These are phyloP conservation scores for Boletus sp. DNA, from an alignment of 768 basidiomycete species.

Conservation along the genomic window DNA sequence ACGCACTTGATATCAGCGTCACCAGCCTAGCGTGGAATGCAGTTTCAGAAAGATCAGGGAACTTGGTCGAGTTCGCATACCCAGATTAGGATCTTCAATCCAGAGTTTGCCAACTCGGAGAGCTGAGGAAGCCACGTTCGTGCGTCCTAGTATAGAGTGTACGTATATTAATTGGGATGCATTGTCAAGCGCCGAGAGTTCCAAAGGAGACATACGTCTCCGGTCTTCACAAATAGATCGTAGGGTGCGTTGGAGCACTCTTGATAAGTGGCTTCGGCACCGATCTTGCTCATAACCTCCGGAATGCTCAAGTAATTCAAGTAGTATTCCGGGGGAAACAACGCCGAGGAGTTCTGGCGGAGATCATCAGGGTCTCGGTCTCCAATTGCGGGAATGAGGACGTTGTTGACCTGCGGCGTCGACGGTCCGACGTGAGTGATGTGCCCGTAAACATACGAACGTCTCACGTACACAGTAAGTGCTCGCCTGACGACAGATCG, in stretches of 20 bases:
- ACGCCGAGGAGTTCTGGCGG: constrained; percentile 49
- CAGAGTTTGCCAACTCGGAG: constrained; percentile 34
- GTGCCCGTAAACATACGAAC: background rate
- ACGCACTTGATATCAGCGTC: constrained; percentile 30
- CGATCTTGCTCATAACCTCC: constrained; percentile 43
- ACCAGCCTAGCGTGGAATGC: constrained; percentile 19
- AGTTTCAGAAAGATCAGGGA: background rate
- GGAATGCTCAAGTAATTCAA: constrained; percentile 42
- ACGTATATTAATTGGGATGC: background rate
- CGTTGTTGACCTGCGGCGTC: constrained; percentile 39
- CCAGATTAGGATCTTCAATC: constrained; percentile 41
- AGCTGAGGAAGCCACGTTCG: constrained; percentile 39
- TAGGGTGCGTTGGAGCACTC: constrained; percentile 50
- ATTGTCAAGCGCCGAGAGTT: background rate
- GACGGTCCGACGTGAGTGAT: background rate
- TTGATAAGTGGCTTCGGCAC: constrained; percentile 47
- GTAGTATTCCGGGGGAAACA: constrained; percentile 60
- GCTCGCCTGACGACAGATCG: constrained; percentile 50
- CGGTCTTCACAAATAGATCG: constrained; percentile 45
- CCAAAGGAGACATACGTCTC: constrained; percentile 45
- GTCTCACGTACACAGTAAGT: constrained; percentile 51
- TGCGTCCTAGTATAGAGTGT: constrained; percentile 29
- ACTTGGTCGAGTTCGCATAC: constrained; percentile 18
- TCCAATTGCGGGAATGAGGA: constrained; percentile 51
- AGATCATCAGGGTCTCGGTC: constrained; percentile 56